Evolutionary conservation across 2,329 filamentous ascomycete genomes (phyloP).

Genomic region (Didymella segeticola): DNA sequence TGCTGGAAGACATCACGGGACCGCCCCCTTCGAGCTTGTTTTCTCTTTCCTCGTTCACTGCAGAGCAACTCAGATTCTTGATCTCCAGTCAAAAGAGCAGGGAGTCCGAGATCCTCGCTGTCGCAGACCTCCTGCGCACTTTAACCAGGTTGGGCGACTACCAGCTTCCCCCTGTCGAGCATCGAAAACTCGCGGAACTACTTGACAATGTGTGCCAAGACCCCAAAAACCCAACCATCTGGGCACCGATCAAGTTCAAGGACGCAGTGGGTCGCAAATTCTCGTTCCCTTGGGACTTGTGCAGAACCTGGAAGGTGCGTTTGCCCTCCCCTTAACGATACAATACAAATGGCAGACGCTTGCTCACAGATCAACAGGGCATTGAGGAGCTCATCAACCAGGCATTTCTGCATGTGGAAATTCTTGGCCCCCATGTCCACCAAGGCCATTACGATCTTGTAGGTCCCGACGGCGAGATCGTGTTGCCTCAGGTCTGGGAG

Average conservation of each 20-base stretch:
- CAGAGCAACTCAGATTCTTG: neutral
- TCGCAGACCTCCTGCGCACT: neutral
- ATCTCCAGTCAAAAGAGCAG: neutral
- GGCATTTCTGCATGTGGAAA: constrained; percentile 57
- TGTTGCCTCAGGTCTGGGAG: constrained; percentile 58
- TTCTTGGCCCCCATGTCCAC: constrained; percentile 54
- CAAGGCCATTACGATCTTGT: constrained; percentile 57
- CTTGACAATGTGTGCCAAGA: too few species aligned
- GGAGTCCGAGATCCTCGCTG: neutral
- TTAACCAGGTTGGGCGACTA: neutral
- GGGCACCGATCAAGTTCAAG: constrained; percentile 39
- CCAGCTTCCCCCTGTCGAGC: too few species aligned
- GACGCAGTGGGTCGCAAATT: constrained; percentile 42
- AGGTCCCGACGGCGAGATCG: constrained; percentile 57
- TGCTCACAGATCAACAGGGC: too few species aligned
- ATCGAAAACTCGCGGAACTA: too few species aligned
- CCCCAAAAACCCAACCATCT: too few species aligned
- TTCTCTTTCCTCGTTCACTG: neutral
- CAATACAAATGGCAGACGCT: too few species aligned
- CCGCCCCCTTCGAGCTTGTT: neutral
- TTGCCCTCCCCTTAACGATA: neutral
- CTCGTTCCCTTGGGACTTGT: constrained; percentile 37
- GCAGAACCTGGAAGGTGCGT: constrained; percentile 56
- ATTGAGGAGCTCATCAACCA: constrained; percentile 59
- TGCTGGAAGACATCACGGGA: too few species aligned